Evolutionary conservation across 108 stramenopile species (phyloP).

Genomic region (Discostella stelligeroides): DNA sequence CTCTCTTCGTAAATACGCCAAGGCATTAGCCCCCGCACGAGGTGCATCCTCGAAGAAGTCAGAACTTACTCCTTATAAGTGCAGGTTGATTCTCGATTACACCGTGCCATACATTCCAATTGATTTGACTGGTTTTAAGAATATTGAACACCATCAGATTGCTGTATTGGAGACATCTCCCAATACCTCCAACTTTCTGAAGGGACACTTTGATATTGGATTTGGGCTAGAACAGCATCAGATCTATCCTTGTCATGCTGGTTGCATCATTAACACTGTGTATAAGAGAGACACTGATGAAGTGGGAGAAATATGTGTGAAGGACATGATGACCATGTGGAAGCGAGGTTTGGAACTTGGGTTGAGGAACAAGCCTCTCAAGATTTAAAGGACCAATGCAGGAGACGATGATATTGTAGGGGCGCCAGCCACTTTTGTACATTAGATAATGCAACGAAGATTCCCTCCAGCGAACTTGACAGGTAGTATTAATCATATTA

Average conservation of each 20-base stretch:
- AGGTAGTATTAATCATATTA: no score
- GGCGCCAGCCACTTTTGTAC: neutral
- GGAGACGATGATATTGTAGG: neutral
- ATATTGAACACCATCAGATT: slow-evolving; percentile 64
- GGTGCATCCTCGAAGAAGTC: slow-evolving; percentile 45
- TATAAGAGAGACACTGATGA: slow-evolving; percentile 65
- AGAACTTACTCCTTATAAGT: slow-evolving; percentile 51
- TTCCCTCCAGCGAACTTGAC: no score
- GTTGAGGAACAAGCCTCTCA: slow-evolving; percentile 46
- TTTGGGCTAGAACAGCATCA: slow-evolving; percentile 70
- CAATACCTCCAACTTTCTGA: slow-evolving; percentile 54
- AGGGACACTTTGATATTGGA: slow-evolving; percentile 67
- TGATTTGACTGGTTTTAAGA: slow-evolving; percentile 38
- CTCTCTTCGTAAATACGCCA: slow-evolving; percentile 53
- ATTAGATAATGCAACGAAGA: neutral
- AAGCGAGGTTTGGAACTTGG: slow-evolving; percentile 43
- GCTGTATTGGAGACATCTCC: slow-evolving; percentile 60
- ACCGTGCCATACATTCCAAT: slow-evolving; percentile 70
- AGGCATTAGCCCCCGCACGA: slow-evolving; percentile 50
- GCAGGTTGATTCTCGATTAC: slow-evolving; percentile 66
- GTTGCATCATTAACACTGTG: slow-evolving; percentile 71
- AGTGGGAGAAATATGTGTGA: slow-evolving; percentile 63
- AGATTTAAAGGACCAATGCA: slow-evolving; percentile 12
- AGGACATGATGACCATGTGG: slow-evolving; percentile 59
- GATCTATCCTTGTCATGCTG: slow-evolving; percentile 73